These are phyloP conservation scores for Henningerozyma blattae DNA, from an alignment of 805 yeast genomes.

Conservation along the genomic window DNA sequence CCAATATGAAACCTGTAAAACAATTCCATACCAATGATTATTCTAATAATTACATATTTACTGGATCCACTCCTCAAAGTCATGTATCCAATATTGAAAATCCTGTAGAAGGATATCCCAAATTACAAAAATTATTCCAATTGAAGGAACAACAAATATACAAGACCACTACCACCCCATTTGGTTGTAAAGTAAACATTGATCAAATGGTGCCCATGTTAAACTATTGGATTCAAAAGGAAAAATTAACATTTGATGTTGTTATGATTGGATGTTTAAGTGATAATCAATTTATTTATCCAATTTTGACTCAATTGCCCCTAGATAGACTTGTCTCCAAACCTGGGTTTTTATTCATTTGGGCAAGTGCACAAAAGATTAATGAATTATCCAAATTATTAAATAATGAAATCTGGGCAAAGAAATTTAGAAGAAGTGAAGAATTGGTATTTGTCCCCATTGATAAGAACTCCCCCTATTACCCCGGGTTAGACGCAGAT, in stretches of 20 bases:
- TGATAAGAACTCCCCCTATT: slow-evolving; percentile 51
- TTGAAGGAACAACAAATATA: slow-evolving; percentile 50
- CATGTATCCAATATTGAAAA: slow-evolving; percentile 53
- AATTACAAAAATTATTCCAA: slow-evolving; percentile 53
- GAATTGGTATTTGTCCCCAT: slow-evolving; percentile 75
- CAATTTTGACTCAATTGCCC: slow-evolving; percentile 53
- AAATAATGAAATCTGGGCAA: slow-evolving; percentile 41
- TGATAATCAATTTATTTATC: slow-evolving; percentile 57
- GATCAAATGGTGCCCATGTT: slow-evolving; percentile 46
- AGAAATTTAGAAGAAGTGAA: slow-evolving; percentile 78
- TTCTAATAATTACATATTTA: slow-evolving; percentile 53
- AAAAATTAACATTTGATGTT: slow-evolving; percentile 65
- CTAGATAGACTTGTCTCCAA: slow-evolving; percentile 62
- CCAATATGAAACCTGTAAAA: slow-evolving; percentile 16
- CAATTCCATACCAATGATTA: slow-evolving; percentile 53
- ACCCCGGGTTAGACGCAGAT: slow-evolving; percentile 43
- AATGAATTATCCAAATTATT: slow-evolving; percentile 46
- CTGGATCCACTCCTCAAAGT: slow-evolving; percentile 48
- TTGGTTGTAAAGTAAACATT: slow-evolving; percentile 45
- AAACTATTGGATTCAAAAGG: slow-evolving; percentile 46
- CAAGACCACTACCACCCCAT: slow-evolving; percentile 46
- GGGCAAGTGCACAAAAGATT: slow-evolving; percentile 75
- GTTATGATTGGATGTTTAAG: slow-evolving; percentile 84
- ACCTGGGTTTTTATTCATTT: slow-evolving; percentile 77
- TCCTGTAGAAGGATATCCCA: slow-evolving; percentile 79